phyloP scores from a whole-genome alignment of 441 rosid genomes.

The Gossypium gossypioides region DNA sequence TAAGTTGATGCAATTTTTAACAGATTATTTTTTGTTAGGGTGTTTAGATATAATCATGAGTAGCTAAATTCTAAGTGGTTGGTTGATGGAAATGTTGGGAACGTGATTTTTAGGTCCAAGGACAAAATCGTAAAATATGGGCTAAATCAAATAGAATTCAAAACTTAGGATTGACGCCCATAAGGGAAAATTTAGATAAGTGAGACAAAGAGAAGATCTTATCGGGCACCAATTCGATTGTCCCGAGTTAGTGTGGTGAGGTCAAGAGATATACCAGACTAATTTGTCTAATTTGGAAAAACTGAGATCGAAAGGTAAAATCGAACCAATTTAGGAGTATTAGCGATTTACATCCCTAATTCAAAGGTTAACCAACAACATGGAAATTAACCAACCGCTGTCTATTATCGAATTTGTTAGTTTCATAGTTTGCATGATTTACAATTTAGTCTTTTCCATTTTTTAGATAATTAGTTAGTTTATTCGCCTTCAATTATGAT shows the following conservation, averaged over 20 bases:
- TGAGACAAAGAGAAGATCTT: not conserved
- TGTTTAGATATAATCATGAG: not conserved
- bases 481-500: not conserved
- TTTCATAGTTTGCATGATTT: not conserved
- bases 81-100: not conserved
- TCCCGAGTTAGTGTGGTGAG: not conserved
- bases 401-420: too few relatives aligned
- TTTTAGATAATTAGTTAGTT: not conserved
- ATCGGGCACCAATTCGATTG: not conserved
- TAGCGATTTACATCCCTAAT: not conserved
- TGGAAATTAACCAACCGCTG: not conserved
- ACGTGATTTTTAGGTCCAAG: not conserved
- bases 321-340: not conserved
- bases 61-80: not conserved
- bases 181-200: not conserved
- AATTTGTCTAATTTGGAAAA: not conserved
- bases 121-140: too few relatives aligned
- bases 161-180: not conserved
- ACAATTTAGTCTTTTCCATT: too few relatives aligned
- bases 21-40: not conserved
- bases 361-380: not conserved
- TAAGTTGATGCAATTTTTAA: not conserved
- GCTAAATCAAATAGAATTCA: too few relatives aligned
- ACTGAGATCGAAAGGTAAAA: not conserved
- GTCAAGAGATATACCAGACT: not conserved